Evolutionary conservation across 1,139 yeast species (phyloP).

Genomic region (Yamadazyma spencermartinsiae): DNA sequence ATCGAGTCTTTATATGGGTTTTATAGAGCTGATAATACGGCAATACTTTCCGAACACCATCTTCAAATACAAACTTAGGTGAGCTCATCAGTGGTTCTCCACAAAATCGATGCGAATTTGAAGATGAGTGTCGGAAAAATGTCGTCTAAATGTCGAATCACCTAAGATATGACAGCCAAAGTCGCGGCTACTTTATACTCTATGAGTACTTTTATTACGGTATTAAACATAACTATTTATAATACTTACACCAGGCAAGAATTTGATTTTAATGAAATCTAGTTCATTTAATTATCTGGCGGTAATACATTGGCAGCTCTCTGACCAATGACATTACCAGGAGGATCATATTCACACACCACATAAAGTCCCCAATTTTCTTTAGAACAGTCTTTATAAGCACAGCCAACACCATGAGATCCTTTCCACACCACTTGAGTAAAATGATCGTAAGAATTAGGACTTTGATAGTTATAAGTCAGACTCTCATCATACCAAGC

Average conservation of each 20-base stretch:
- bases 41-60: slow-evolving; percentile 44
- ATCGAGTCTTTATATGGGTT: slow-evolving; percentile 49
- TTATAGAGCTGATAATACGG: slow-evolving; percentile 45
- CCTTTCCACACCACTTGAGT: slow-evolving; percentile 84
- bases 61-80: slow-evolving; percentile 25
- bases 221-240: not conserved
- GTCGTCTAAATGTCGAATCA: too few relatives aligned
- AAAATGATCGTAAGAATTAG: slow-evolving; percentile 62
- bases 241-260: slow-evolving; percentile 1
- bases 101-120: too few relatives aligned
- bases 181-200: too few relatives aligned
- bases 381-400: slow-evolving; percentile 51
- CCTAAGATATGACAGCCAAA: too few relatives aligned
- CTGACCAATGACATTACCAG: slow-evolving; percentile 53
- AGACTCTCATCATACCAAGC: slow-evolving; percentile 84
- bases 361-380: slow-evolving; percentile 51
- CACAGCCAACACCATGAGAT: slow-evolving; percentile 75
- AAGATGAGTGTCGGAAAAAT: too few relatives aligned
- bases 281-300: slow-evolving; percentile 1
- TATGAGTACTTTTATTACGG: too few relatives aligned
- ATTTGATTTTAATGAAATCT: too few relatives aligned
- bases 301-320: slow-evolving; percentile 52
- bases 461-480: slow-evolving; percentile 50
- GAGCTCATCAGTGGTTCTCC: not conserved
- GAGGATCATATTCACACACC: slow-evolving; percentile 53